A percentile compares a stretch with the other conserved stretches of the same genome.
phyloP scores from a whole-genome alignment of 2,329 filamentous ascomycete genomes.

The Hymenoscyphus fraxineus region DNA sequence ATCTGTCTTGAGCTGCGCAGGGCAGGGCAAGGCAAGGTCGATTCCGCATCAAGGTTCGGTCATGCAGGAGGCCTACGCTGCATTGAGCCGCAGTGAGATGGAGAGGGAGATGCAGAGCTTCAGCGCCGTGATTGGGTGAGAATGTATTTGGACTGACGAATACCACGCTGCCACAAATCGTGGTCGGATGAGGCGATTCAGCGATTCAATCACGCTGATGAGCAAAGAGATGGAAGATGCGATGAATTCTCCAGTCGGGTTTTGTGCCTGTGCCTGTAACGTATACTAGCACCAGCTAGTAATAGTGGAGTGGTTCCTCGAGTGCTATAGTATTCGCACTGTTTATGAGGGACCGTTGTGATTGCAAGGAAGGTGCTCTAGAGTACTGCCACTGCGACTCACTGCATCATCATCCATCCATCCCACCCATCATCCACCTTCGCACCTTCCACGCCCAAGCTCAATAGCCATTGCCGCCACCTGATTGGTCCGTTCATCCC shows the following conservation, averaged over 20 bases:
- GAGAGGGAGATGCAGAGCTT: constrained; percentile 3
- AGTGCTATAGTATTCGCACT: background rate
- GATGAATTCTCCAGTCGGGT: too few species aligned
- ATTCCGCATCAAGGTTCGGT: background rate
- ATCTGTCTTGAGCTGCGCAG: background rate
- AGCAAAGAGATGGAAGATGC: too few species aligned
- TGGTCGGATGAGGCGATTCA: constrained; percentile 2
- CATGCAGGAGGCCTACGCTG: constrained; percentile 4
- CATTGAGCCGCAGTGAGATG: constrained; percentile 8
- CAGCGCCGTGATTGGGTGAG: background rate
- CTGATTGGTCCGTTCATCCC: background rate
- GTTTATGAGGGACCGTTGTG: background rate
- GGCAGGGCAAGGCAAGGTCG: background rate
- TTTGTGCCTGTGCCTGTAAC: too few species aligned
- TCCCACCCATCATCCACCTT: background rate
- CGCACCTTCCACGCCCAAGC: background rate
- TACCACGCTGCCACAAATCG: constrained; percentile 10
- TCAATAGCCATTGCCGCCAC: background rate
- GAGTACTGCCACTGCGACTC: too few species aligned
- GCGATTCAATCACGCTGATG: too few species aligned
- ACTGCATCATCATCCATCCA: background rate
- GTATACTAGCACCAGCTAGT: too few species aligned
- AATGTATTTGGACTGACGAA: constrained; percentile 1
- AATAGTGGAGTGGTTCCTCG: too few species aligned
- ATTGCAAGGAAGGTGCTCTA: background rate